These are phyloP conservation scores for Arabidopsis lyrata DNA, from an alignment of 441 rosid genomes.

Conservation along the genomic window DNA sequence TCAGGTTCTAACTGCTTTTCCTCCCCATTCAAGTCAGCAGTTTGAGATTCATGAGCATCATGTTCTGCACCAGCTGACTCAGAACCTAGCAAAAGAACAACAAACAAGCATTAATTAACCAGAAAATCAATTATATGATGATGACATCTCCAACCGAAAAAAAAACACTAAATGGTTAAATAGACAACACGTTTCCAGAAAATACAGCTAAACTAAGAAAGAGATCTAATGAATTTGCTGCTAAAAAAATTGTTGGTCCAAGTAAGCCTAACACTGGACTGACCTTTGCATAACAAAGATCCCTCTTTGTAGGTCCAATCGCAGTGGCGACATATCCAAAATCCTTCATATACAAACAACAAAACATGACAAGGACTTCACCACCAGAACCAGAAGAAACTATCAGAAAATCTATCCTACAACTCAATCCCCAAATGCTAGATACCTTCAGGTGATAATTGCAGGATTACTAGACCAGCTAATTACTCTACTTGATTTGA, in stretches of 20 bases:
- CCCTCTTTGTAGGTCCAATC: slow-evolving; percentile 57
- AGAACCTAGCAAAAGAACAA: slow-evolving; percentile 51
- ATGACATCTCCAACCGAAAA: slow-evolving; percentile 16
- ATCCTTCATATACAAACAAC: slow-evolving; percentile 61
- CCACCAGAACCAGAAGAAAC: slow-evolving; percentile 22
- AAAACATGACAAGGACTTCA: slow-evolving; percentile 40
- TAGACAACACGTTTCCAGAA: neutral
- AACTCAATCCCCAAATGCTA: neutral
- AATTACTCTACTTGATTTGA: slow-evolving; percentile 6
- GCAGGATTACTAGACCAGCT: neutral
- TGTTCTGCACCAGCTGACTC: slow-evolving; percentile 43
- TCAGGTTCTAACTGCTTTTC: slow-evolving; percentile 40
- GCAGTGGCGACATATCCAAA: slow-evolving; percentile 81
- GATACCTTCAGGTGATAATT: neutral
- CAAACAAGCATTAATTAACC: slow-evolving; percentile 30
- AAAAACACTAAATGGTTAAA: slow-evolving; percentile 10
- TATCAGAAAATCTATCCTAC: slow-evolving; percentile 6
- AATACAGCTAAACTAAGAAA: neutral
- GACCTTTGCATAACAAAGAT: slow-evolving; percentile 55
- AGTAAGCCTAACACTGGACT: slow-evolving; percentile 47
- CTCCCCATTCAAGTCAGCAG: slow-evolving; percentile 25
- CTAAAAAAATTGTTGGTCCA: slow-evolving; percentile 5
- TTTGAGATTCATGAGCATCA: slow-evolving; percentile 29
- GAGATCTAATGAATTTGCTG: neutral
- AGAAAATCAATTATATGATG: slow-evolving; percentile 29